These are phyloP conservation scores for Parmales sp. DNA, from an alignment of 108 stramenopile genomes.

Conservation along the genomic window DNA sequence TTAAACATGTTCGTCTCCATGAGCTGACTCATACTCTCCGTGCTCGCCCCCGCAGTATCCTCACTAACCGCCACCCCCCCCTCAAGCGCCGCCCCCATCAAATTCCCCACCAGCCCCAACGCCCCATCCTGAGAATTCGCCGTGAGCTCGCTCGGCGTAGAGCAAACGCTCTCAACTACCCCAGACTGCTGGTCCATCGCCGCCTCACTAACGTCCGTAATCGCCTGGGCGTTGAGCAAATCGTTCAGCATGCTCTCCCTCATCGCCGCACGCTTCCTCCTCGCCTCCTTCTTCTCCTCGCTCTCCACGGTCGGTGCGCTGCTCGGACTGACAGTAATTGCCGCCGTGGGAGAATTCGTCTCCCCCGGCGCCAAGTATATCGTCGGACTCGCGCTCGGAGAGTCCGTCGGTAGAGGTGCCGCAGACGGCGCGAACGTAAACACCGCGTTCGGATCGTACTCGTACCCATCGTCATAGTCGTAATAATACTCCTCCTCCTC, in stretches of 20 bases:
- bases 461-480: neutral
- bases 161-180: neutral
- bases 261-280: neutral
- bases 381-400: no score
- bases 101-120: neutral
- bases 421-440: no score
- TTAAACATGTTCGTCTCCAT: neutral
- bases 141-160: neutral
- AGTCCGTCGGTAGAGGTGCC: no score
- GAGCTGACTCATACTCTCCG: neutral
- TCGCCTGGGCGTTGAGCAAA: neutral
- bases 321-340: no score
- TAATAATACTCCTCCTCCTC: neutral
- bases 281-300: neutral
- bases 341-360: no score
- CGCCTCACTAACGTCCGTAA: neutral
- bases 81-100: neutral
- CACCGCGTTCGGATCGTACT: no score
- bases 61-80: neutral
- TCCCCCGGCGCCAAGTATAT: no score
- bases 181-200: neutral
- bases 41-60: neutral
- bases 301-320: neutral
- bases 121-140: neutral
- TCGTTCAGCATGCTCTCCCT: neutral